A percentile compares a stretch with the other conserved stretches of the same genome.
These are phyloP conservation scores for Candida broadrunensis DNA, from an alignment of 805 yeast species.

Conservation along the genomic window DNA sequence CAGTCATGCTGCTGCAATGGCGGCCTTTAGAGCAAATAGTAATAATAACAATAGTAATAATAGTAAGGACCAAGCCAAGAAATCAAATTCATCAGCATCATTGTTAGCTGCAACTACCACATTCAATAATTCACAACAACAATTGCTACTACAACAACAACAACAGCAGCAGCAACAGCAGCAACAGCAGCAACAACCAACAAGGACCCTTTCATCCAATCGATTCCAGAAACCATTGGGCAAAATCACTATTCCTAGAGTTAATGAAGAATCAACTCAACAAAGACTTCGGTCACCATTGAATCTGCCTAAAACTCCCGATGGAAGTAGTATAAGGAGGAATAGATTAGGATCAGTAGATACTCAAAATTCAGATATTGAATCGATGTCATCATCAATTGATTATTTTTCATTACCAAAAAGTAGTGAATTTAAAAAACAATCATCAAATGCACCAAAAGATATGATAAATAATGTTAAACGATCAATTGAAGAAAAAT, in stretches of 20 bases:
- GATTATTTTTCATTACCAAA: neutral
- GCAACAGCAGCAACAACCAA: constrained; percentile 1
- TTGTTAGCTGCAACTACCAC: neutral
- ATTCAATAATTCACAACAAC: constrained; percentile 2
- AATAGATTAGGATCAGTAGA: neutral
- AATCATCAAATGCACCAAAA: constrained; percentile 6
- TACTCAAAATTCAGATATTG: neutral
- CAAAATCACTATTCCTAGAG: neutral
- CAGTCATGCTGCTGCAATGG: constrained; percentile 43
- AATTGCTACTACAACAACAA: constrained; percentile 7
- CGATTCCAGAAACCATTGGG: neutral
- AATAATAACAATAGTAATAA: constrained; percentile 5
- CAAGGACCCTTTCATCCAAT: neutral
- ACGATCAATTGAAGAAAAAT: constrained; percentile 21
- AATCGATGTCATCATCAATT: neutral
- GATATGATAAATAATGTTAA: constrained; percentile 24
- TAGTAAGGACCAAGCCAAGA: constrained; percentile 4
- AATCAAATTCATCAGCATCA: neutral
- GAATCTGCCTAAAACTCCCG: neutral
- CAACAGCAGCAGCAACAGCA: constrained; percentile 1
- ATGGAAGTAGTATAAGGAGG: neutral
- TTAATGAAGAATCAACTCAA: neutral
- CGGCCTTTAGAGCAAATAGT: constrained; percentile 33
- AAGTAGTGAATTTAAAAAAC: neutral
- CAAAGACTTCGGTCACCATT: neutral